Percentiles rank a stretch among this genome's conserved stretches.
Conservation (phyloP, 1,284 basidiomycete species). For the Fomitopsis pinicola region DNA sequence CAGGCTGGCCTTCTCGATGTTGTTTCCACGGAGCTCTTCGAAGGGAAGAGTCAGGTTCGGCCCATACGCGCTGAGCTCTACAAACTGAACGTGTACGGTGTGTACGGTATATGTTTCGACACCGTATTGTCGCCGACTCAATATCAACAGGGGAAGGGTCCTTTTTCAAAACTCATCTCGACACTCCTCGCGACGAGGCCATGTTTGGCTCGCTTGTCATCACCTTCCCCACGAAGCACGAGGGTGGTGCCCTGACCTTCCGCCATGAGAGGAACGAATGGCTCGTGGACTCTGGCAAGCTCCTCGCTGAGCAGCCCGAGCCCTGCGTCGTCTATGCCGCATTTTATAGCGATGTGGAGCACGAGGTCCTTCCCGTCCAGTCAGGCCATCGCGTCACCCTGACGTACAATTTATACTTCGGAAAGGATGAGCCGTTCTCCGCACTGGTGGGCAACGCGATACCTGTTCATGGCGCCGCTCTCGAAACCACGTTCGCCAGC, state of each 20-base stretch:
- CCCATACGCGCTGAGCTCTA: constrained; percentile 18
- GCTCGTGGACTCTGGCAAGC: constrained; percentile 28
- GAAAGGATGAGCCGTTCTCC: neutral
- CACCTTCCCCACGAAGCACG: constrained; percentile 35
- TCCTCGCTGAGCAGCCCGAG: constrained; percentile 9
- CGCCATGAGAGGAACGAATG: constrained; percentile 24
- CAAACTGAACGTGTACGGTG: constrained; percentile 28
- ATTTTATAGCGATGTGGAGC: constrained; percentile 42
- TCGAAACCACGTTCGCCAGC: constrained; percentile 7
- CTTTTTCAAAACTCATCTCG: constrained; percentile 25
- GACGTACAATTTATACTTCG: constrained; percentile 35
- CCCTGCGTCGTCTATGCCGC: constrained; percentile 30
- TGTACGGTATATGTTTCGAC: neutral
- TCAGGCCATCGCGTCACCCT: constrained; percentile 39
- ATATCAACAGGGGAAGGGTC: constrained; percentile 10
- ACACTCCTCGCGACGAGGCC: constrained; percentile 18
- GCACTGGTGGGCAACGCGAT: neutral
- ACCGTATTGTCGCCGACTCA: neutral
- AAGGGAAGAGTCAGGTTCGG: constrained; percentile 11
- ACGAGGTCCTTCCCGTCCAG: constrained; percentile 38
- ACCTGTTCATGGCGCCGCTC: neutral
- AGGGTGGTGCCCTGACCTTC: constrained; percentile 35
- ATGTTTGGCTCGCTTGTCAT: constrained; percentile 42
- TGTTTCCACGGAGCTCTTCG: constrained; percentile 20
- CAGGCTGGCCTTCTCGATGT: constrained; percentile 19